These are phyloP conservation scores for Asterochloris erici DNA, from an alignment of 139 green algal species.

Conservation along the genomic window DNA sequence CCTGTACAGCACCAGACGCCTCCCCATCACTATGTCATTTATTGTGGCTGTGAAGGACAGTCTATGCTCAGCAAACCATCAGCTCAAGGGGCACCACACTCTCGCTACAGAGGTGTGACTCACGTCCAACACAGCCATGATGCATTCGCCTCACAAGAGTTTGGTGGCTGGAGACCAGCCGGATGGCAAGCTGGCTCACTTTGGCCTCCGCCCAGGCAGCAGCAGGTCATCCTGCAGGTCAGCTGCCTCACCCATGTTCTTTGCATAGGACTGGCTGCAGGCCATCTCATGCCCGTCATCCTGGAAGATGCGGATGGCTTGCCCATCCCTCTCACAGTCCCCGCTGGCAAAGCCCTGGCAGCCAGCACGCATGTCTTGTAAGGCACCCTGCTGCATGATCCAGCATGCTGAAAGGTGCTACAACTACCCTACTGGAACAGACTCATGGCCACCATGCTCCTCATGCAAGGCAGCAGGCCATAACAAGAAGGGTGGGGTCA, in stretches of 20 bases:
- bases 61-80: no score
- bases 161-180: no score
- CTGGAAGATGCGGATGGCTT: slow-evolving; percentile 75
- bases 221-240: slow-evolving; percentile 2
- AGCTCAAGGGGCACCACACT: no score
- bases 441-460: no score
- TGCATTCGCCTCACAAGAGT: no score
- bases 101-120: no score
- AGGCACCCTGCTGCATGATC: not conserved
- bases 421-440: no score
- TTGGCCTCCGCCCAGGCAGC: no score
- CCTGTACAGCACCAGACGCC: slow-evolving; percentile 45
- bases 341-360: slow-evolving; percentile 84
- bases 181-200: no score
- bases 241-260: slow-evolving; percentile 74
- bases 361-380: not conserved
- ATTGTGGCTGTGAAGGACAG: no score
- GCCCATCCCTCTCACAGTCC: slow-evolving; percentile 74
- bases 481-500: not conserved
- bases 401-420: slow-evolving; percentile 1
- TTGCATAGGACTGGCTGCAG: slow-evolving; percentile 68
- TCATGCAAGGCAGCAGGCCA: no score
- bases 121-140: slow-evolving; percentile 21
- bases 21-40: no score
- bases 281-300: slow-evolving; percentile 64